Conservation (phyloP, 176 grass and related monocot genomes). For the Zoysia japonica region DNA sequence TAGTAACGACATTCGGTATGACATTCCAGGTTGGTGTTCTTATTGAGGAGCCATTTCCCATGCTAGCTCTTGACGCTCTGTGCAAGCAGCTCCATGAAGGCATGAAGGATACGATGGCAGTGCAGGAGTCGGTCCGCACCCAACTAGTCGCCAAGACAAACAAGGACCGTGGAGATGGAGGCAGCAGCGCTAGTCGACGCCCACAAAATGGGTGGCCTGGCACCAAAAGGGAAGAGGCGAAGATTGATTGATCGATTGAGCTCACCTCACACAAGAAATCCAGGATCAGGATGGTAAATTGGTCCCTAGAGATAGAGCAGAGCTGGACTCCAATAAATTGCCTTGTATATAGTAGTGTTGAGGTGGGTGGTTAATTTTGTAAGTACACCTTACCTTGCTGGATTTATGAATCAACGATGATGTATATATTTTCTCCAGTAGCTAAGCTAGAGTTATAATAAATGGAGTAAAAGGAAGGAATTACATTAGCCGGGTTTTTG, state of each 20-base stretch:
- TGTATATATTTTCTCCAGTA: too few species aligned
- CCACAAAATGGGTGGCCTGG: slow-evolving; percentile 53
- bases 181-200: neutral
- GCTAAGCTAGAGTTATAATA: too few species aligned
- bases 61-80: slow-evolving; percentile 72
- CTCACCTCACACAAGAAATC: too few species aligned
- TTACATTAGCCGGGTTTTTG: too few species aligned
- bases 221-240: slow-evolving; percentile 48
- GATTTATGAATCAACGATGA: too few species aligned
- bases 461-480: too few species aligned
- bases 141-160: slow-evolving; percentile 51
- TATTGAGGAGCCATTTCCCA: slow-evolving; percentile 93
- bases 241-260: slow-evolving; percentile 34
- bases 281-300: neutral
- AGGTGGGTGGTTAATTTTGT: neutral
- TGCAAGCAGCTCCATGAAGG: slow-evolving; percentile 70
- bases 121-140: slow-evolving; percentile 58
- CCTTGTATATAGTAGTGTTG: neutral
- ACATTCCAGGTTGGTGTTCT: slow-evolving; percentile 87
- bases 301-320: neutral
- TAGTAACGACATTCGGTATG: too few species aligned
- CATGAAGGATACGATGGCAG: slow-evolving; percentile 56
- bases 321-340: slow-evolving; percentile 30
- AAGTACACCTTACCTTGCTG: too few species aligned
- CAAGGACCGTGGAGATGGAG: neutral